Evolutionary conservation across 2,329 filamentous ascomycete genomes (phyloP).

Genomic region (Phyllosticta citribraziliensis): DNA sequence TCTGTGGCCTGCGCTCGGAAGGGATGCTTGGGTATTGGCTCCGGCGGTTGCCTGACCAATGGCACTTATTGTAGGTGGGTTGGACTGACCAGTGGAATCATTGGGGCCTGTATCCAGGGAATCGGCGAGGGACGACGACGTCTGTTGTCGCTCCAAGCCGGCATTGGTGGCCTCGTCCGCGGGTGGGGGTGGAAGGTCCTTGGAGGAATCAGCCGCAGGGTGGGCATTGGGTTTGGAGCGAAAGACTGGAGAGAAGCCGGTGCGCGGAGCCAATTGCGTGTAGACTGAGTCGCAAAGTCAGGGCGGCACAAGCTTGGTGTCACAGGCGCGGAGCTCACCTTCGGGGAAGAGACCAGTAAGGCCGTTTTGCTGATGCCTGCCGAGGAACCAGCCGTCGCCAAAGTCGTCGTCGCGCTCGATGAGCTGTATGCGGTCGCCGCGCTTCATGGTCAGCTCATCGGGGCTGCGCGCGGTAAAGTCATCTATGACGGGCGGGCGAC

Average conservation of each 20-base stretch:
- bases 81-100: not conserved
- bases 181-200: not conserved
- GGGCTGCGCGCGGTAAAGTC: slow-evolving; percentile 86
- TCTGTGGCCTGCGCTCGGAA: not conserved
- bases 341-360: slow-evolving; percentile 75
- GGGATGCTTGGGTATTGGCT: not conserved
- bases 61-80: slow-evolving; percentile 24
- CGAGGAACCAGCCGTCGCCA: slow-evolving; percentile 76
- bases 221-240: not conserved
- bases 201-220: not conserved
- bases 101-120: not conserved
- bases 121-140: not conserved
- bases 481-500: slow-evolving; percentile 44
- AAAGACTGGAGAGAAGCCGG: slow-evolving; percentile 15
- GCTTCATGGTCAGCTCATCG: slow-evolving; percentile 81
- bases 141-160: not conserved
- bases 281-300: slow-evolving; percentile 40
- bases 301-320: not conserved
- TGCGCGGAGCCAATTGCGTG: slow-evolving; percentile 48
- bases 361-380: slow-evolving; percentile 62
- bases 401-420: slow-evolving; percentile 83
- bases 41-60: slow-evolving; percentile 35
- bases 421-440: slow-evolving; percentile 74
- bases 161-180: not conserved
- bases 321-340: slow-evolving; percentile 43